A percentile compares a stretch with the other conserved stretches of the same genome.
These are phyloP conservation scores for Cymbopogon flexuosus DNA, from an alignment of 202 grass and related monocot species.

Conservation along the genomic window DNA sequence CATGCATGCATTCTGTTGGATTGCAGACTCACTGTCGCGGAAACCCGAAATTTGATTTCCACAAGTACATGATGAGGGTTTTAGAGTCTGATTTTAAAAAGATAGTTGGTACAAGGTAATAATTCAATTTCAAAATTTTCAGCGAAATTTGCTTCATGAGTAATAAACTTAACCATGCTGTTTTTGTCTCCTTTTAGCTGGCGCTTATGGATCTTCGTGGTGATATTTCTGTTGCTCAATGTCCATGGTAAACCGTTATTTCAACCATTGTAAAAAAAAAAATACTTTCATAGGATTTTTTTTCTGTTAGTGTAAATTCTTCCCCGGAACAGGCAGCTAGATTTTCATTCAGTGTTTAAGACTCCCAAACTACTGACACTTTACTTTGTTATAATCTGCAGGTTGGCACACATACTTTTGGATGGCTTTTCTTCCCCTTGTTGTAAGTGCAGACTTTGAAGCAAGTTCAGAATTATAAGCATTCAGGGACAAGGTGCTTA, in stretches of 20 bases:
- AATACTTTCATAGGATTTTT: background rate
- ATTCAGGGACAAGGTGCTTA: background rate
- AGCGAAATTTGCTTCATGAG: background rate
- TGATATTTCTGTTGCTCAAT: constrained; percentile 78
- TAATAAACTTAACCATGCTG: background rate
- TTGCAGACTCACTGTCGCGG: constrained; percentile 58
- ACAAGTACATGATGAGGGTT: constrained; percentile 68
- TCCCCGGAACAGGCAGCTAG: background rate
- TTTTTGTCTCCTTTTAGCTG: constrained; percentile 45
- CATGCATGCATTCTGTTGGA: background rate
- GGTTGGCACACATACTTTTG: constrained; percentile 89
- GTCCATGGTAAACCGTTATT: constrained; percentile 49
- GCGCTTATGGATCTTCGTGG: constrained; percentile 63
- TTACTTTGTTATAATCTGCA: constrained; percentile 40
- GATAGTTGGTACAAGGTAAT: constrained; percentile 87
- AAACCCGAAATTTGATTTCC: constrained; percentile 70
- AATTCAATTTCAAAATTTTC: background rate
- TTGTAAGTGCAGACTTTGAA: constrained; percentile 48
- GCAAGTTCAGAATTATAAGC: background rate
- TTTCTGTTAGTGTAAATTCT: too few species aligned
- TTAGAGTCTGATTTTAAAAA: constrained; percentile 79
- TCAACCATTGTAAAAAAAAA: background rate
- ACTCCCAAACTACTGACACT: background rate
- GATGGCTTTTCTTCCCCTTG: constrained; percentile 65
- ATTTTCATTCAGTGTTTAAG: too few species aligned